phyloP scores from a whole-genome alignment of 2,329 filamentous ascomycete genomes.

The Microsporum ferrugineum region DNA sequence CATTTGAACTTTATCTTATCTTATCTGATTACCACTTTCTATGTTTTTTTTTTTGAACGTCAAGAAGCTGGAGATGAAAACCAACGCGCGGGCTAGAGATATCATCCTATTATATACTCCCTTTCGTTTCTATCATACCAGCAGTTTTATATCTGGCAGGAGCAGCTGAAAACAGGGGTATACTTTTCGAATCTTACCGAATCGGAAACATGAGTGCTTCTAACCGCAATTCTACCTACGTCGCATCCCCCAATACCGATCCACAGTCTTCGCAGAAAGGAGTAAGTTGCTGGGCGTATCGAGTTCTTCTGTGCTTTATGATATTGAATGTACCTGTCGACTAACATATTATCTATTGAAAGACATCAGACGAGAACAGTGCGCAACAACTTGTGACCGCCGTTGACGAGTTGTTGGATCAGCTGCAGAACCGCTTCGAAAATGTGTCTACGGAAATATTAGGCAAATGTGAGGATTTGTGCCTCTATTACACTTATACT shows the following conservation, averaged over 20 bases:
- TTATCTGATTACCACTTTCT: conserved; percentile 3
- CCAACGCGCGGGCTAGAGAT: neutral
- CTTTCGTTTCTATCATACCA: neutral
- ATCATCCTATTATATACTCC: neutral
- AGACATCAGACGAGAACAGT: conserved; percentile 11
- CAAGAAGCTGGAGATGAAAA: neutral
- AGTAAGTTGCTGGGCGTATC: neutral
- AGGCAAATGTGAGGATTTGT: conserved; percentile 58
- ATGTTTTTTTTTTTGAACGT: neutral
- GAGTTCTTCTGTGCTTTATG: too few species aligned
- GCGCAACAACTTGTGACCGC: conserved; percentile 55
- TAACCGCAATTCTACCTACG: neutral
- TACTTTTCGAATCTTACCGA: too few species aligned
- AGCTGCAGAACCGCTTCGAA: conserved; percentile 74
- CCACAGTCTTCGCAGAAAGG: neutral
- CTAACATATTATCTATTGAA: neutral
- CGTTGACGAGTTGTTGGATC: conserved; percentile 76
- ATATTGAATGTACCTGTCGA: neutral
- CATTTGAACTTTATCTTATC: conserved; percentile 1
- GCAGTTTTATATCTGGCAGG: neutral
- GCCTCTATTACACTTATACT: neutral
- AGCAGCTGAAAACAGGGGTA: neutral
- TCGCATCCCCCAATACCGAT: neutral
- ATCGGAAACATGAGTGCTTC: neutral
- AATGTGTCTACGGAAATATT: conserved; percentile 78